A percentile compares a stretch with the other conserved stretches of the same genome.
Evolutionary conservation across 257 asterid species (phyloP).

Genomic region (Eucommia ulmoides): DNA sequence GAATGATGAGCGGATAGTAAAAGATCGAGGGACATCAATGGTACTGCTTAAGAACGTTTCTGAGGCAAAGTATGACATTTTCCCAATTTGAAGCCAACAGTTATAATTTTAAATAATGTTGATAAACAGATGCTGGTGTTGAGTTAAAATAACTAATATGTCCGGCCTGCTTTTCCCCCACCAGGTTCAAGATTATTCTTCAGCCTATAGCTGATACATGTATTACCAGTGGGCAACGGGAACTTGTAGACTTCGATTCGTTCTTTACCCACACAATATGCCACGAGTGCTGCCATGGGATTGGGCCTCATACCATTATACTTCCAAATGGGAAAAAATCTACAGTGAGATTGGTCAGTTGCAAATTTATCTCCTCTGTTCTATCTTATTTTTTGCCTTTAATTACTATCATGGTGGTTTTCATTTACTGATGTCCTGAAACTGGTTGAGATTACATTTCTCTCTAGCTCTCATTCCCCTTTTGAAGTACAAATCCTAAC

Average conservation of each 20-base stretch:
- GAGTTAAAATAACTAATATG: neutral
- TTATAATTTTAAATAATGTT: neutral
- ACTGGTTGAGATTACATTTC: no score
- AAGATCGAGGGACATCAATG: conserved; percentile 93
- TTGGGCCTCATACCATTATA: conserved; percentile 88
- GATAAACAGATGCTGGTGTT: neutral
- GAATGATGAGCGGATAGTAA: conserved; percentile 84
- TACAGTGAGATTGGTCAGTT: conserved; percentile 82
- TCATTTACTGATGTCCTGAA: no score
- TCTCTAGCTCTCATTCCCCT: neutral
- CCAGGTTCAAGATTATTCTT: conserved; percentile 90
- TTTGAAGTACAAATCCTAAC: no score
- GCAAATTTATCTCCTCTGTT: conserved; percentile 5
- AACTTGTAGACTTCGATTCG: conserved; percentile 70
- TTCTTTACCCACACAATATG: conserved; percentile 92
- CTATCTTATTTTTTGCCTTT: no score
- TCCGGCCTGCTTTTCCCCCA: conserved; percentile 11
- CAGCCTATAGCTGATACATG: conserved; percentile 76
- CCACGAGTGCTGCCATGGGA: conserved; percentile 97
- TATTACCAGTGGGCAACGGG: conserved; percentile 52
- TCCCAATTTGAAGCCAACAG: neutral
- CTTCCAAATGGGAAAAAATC: conserved; percentile 73
- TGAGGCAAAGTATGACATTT: conserved; percentile 66
- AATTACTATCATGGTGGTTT: no score
- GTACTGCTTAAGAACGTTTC: conserved; percentile 97